Conservation (phyloP, 1,139 yeast genomes). For the Scheffersomyces segobiensis region DNA sequence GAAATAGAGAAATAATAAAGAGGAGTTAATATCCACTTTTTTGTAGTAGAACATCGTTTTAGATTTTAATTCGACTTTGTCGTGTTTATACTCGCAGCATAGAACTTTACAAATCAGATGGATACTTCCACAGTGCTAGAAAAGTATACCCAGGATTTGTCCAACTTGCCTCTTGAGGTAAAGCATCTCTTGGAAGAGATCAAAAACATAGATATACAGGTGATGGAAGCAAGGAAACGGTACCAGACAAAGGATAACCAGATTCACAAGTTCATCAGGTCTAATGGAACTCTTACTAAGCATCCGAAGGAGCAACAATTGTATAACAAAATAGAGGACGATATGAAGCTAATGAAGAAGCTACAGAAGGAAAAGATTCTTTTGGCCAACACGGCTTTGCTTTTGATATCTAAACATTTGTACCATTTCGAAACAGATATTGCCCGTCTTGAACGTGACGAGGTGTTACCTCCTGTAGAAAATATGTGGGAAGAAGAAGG, state of each 20-base stretch:
- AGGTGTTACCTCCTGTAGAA: slow-evolving; percentile 64
- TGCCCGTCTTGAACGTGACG: slow-evolving; percentile 74
- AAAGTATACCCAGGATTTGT: slow-evolving; percentile 54
- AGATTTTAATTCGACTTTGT: not conserved
- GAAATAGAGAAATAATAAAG: not conserved
- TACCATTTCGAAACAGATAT: slow-evolving; percentile 74
- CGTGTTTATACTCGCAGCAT: not conserved
- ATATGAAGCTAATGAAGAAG: slow-evolving; percentile 57
- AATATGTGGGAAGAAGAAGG: slow-evolving; percentile 16
- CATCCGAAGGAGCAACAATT: slow-evolving; percentile 81
- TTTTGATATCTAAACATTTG: slow-evolving; percentile 72
- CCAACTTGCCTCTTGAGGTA: slow-evolving; percentile 89
- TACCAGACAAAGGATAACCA: slow-evolving; percentile 73
- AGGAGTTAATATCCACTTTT: not conserved
- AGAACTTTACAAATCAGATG: slow-evolving; percentile 20
- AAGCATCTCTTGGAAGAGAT: slow-evolving; percentile 80
- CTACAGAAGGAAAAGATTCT: slow-evolving; percentile 78
- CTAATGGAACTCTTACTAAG: slow-evolving; percentile 78
- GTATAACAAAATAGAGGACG: slow-evolving; percentile 67
- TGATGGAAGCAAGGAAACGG: slow-evolving; percentile 66
- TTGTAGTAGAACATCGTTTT: not conserved
- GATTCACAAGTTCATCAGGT: slow-evolving; percentile 78
- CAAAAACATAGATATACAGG: slow-evolving; percentile 64
- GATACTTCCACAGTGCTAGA: slow-evolving; percentile 53
- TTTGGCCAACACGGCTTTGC: slow-evolving; percentile 81